Percentiles rank a stretch among this genome's conserved stretches.
These are phyloP conservation scores for Blastobotrys arbuscula DNA, from an alignment of 1,139 yeast genomes.

Conservation along the genomic window DNA sequence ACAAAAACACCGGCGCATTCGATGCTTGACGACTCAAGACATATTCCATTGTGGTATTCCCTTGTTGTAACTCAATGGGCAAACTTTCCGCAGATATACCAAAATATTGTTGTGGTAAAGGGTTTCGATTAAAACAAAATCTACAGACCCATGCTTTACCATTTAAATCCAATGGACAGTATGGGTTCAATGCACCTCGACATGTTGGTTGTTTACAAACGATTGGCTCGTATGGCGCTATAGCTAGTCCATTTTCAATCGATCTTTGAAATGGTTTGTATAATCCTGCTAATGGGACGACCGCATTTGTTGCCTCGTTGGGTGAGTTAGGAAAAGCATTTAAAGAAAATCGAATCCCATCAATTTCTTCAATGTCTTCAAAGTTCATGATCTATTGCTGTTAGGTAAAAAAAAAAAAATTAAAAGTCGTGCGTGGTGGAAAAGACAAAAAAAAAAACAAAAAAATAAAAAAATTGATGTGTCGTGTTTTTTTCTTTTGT, in stretches of 20 bases:
- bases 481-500: too few relatives aligned
- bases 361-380: slow-evolving; percentile 56
- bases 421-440: neutral
- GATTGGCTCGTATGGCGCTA: slow-evolving; percentile 41
- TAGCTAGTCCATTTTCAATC: slow-evolving; percentile 31
- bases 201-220: slow-evolving; percentile 49
- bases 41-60: slow-evolving; percentile 56
- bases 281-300: slow-evolving; percentile 58
- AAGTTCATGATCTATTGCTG: too few relatives aligned
- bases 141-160: slow-evolving; percentile 59
- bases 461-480: too few relatives aligned
- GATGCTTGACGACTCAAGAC: slow-evolving; percentile 42
- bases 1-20: slow-evolving; percentile 46
- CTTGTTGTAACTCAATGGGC: slow-evolving; percentile 36
- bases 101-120: slow-evolving; percentile 37
- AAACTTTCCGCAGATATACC: slow-evolving; percentile 23
- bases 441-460: too few relatives aligned
- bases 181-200: slow-evolving; percentile 57
- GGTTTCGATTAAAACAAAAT: slow-evolving; percentile 52
- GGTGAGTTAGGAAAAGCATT: slow-evolving; percentile 57
- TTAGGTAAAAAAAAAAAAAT: neutral
- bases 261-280: slow-evolving; percentile 62
- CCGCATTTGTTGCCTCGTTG: slow-evolving; percentile 52
- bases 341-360: slow-evolving; percentile 68
- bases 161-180: slow-evolving; percentile 38